phyloP scores from a whole-genome alignment of 2,329 filamentous ascomycete species.

The Monilinia laxa region DNA sequence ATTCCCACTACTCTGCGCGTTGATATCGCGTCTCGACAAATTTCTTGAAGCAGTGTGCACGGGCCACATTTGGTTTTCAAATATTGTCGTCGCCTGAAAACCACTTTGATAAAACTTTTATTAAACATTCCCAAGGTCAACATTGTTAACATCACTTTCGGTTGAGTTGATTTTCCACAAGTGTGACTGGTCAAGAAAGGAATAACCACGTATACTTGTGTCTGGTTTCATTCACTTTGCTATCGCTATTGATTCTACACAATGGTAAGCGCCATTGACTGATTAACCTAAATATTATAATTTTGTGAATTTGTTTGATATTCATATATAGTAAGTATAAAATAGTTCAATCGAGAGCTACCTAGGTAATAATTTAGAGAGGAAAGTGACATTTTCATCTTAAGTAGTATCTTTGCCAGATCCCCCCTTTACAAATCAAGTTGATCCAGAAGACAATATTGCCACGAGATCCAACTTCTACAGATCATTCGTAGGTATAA shows the following conservation, averaged over 20 bases:
- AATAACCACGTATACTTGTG: too few relatives aligned
- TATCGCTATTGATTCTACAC: neutral
- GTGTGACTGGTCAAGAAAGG: neutral
- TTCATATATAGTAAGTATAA: neutral
- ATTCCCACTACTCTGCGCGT: conserved; percentile 15
- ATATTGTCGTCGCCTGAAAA: conserved; percentile 4
- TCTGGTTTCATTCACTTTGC: neutral
- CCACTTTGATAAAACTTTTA: too few relatives aligned
- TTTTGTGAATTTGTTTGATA: neutral
- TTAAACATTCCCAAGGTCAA: neutral
- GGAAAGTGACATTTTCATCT: neutral
- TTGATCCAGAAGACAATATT: neutral
- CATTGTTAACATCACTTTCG: neutral
- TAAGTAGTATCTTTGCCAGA: neutral
- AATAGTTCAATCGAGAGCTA: neutral
- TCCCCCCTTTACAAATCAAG: neutral
- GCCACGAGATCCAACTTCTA: neutral
- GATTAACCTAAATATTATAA: neutral
- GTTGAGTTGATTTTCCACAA: neutral
- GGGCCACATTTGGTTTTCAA: neutral
- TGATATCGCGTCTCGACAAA: conserved; percentile 21
- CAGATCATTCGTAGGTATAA: neutral
- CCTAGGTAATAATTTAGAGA: neutral
- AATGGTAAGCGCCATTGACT: neutral
- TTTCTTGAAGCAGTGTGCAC: conserved; percentile 16